Conservation (phyloP, 371 early-diverging fungal species). For the Mortierella sp. region DNA sequence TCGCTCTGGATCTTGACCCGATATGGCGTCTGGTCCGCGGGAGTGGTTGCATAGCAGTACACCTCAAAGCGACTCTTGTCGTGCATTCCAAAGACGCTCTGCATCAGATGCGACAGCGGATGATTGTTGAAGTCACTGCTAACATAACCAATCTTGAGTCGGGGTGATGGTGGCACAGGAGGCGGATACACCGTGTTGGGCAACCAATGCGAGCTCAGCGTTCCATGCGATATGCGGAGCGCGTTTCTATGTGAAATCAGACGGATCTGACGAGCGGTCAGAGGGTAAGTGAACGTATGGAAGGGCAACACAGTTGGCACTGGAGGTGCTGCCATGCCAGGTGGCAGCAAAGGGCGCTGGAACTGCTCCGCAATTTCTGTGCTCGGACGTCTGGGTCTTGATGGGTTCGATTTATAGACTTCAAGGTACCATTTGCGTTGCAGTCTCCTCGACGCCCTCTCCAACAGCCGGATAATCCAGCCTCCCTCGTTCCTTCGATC, state of each 20-base stretch:
- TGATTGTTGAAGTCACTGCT: constrained; percentile 95
- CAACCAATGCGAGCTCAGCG: constrained; percentile 75
- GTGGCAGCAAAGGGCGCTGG: constrained; percentile 71
- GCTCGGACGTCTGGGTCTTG: constrained; percentile 37
- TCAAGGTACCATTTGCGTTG: constrained; percentile 78
- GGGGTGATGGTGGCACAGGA: constrained; percentile 76
- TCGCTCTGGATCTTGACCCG: constrained; percentile 86
- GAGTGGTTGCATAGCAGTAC: constrained; percentile 87
- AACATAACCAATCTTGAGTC: constrained; percentile 85
- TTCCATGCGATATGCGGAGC: constrained; percentile 78
- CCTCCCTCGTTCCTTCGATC: constrained; percentile 78
- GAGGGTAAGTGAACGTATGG: constrained; percentile 93
- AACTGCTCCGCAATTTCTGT: constrained; percentile 58
- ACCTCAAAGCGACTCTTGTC: constrained; percentile 75
- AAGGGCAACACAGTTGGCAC: constrained; percentile 93
- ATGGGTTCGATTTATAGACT: constrained; percentile 42
- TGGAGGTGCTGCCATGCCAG: constrained; percentile 66
- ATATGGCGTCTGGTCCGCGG: constrained; percentile 82
- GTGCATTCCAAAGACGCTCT: constrained; percentile 94
- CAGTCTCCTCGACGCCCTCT: constrained; percentile 69
- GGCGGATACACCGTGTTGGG: constrained; percentile 80
- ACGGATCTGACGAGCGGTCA: constrained; percentile 85
- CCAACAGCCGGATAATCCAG: constrained; percentile 77
- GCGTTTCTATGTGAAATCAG: constrained; percentile 90
- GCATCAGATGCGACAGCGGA: constrained; percentile 93